These are phyloP conservation scores for Massospora cicadina DNA, from an alignment of 371 early-diverging fungal genomes.

Conservation along the genomic window DNA sequence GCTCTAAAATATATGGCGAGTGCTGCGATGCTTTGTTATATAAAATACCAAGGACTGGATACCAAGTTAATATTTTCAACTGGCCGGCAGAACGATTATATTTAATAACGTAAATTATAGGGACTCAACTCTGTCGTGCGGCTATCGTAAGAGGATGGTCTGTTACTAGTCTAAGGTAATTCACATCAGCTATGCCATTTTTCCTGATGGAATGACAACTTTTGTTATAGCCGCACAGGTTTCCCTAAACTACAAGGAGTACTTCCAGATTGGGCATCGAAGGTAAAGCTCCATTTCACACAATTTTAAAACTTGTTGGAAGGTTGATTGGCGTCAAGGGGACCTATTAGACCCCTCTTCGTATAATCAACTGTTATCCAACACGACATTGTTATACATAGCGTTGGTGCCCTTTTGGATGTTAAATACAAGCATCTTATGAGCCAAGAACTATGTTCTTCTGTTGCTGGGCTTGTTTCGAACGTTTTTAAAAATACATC, in stretches of 20 bases:
- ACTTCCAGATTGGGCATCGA: neutral
- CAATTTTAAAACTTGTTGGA: neutral
- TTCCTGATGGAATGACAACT: neutral
- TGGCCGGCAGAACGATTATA: too few relatives aligned
- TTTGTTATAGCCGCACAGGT: neutral
- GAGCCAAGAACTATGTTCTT: neutral
- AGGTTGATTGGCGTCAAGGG: constrained; percentile 5
- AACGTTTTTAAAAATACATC: neutral
- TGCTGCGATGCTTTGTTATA: too few relatives aligned
- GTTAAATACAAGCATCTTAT: neutral
- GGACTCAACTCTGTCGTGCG: neutral
- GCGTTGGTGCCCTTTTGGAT: constrained; percentile 6
- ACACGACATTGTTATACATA: constrained; percentile 1
- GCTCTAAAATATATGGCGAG: neutral
- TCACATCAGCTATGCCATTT: neutral
- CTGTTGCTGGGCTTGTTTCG: neutral
- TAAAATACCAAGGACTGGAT: too few relatives aligned
- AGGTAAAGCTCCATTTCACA: neutral
- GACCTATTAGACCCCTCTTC: neutral
- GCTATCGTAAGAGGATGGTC: neutral
- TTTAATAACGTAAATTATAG: neutral
- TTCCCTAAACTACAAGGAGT: neutral
- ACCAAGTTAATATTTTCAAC: too few relatives aligned
- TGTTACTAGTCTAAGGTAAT: neutral
- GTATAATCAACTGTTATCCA: neutral